These are phyloP conservation scores for Microthlaspi erraticum DNA, from an alignment of 345 rosid genomes.

Conservation along the genomic window DNA sequence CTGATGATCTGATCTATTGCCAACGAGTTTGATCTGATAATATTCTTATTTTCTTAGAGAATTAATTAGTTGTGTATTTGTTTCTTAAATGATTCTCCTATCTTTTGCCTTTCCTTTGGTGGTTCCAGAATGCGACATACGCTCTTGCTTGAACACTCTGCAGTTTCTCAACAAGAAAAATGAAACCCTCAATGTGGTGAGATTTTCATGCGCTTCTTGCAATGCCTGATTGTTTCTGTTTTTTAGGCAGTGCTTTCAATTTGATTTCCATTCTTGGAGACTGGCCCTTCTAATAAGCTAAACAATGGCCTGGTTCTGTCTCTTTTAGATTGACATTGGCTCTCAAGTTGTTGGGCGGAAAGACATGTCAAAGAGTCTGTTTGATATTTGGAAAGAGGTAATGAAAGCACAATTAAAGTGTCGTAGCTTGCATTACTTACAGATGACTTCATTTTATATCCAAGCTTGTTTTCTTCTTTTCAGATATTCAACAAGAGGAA, in stretches of 20 bases:
- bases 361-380: slow-evolving; percentile 81
- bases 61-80: slow-evolving; percentile 1
- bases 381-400: slow-evolving; percentile 99
- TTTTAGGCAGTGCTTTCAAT: slow-evolving; percentile 1
- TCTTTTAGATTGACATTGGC: slow-evolving; percentile 70
- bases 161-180: slow-evolving; percentile 95
- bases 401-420: background rate
- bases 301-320: slow-evolving; percentile 33
- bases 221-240: slow-evolving; percentile 1
- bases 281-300: slow-evolving; percentile 20
- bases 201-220: slow-evolving; percentile 34
- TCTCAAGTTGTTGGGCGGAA: slow-evolving; percentile 94
- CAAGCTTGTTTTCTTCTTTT: slow-evolving; percentile 34
- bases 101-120: slow-evolving; percentile 36
- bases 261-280: slow-evolving; percentile 2
- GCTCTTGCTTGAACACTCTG: slow-evolving; percentile 92
- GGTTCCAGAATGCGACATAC: slow-evolving; percentile 86
- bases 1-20: slow-evolving; percentile 6
- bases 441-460: slow-evolving; percentile 15
- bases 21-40: slow-evolving; percentile 23
- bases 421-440: slow-evolving; percentile 6
- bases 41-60: slow-evolving; percentile 14
- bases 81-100: slow-evolving; percentile 22
- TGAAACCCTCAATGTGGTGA: slow-evolving; percentile 82
- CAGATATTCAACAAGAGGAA: slow-evolving; percentile 90